phyloP scores from a whole-genome alignment of 805 yeast genomes.

The Starmerella khaoyaiensis region DNA sequence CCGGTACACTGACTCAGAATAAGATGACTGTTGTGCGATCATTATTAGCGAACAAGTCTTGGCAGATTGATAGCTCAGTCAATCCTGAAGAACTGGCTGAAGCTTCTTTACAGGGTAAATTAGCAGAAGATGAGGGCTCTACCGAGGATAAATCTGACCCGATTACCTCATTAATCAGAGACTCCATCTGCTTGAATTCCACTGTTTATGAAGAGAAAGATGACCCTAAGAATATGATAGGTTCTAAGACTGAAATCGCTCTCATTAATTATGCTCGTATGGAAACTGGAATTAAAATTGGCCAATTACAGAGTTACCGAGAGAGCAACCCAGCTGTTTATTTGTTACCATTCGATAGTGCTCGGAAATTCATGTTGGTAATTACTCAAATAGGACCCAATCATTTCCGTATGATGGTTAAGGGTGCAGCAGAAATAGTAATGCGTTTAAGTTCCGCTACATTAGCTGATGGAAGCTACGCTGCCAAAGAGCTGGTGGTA shows the following conservation, averaged over 20 bases:
- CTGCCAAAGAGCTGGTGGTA: neutral
- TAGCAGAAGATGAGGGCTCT: neutral
- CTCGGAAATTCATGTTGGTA: slow-evolving; percentile 85
- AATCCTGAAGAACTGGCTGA: neutral
- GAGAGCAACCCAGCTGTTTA: slow-evolving; percentile 41
- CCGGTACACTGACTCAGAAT: slow-evolving; percentile 93
- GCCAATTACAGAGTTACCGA: slow-evolving; percentile 38
- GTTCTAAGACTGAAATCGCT: slow-evolving; percentile 93
- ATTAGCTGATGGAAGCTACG: slow-evolving; percentile 3
- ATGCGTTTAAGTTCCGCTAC: slow-evolving; percentile 41
- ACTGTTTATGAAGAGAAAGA: slow-evolving; percentile 63
- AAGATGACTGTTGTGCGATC: slow-evolving; percentile 78
- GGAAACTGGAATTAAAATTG: slow-evolving; percentile 34
- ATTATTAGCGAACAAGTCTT: slow-evolving; percentile 39
- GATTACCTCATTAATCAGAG: slow-evolving; percentile 27
- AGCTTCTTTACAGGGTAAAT: neutral
- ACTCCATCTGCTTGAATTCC: slow-evolving; percentile 65
- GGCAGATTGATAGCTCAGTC: slow-evolving; percentile 11
- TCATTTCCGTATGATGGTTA: slow-evolving; percentile 49
- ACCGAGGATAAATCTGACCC: neutral
- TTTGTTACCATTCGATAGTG: slow-evolving; percentile 79
- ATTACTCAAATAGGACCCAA: slow-evolving; percentile 39
- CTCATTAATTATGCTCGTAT: slow-evolving; percentile 54
- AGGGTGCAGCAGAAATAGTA: slow-evolving; percentile 93
- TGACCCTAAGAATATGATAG: slow-evolving; percentile 52